Percentiles rank a stretch among this genome's conserved stretches.
Conservation (phyloP, 129 eudicot species). For the Tanacetum coccineum region DNA sequence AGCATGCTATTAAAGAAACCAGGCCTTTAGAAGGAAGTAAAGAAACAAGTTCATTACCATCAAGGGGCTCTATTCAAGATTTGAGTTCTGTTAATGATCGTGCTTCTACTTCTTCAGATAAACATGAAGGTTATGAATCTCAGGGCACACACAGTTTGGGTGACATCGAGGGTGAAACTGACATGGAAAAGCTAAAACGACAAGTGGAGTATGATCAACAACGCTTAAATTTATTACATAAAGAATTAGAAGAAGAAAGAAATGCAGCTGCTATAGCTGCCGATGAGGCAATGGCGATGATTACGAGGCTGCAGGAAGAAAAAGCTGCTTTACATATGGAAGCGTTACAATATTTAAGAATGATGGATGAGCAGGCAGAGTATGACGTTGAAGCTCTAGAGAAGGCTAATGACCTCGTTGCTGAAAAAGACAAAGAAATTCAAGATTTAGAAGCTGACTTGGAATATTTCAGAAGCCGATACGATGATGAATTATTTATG, state of each 20-base stretch:
- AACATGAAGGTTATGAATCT: conserved; percentile 17
- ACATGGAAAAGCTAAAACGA: conserved; percentile 50
- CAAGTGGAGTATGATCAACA: conserved; percentile 47
- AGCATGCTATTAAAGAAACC: conserved; percentile 17
- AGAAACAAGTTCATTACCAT: conserved; percentile 18
- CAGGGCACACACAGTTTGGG: conserved; percentile 6
- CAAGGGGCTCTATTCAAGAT: conserved; percentile 16
- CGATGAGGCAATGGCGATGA: conserved; percentile 95
- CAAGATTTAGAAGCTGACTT: conserved; percentile 79
- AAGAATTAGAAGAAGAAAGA: conserved; percentile 87
- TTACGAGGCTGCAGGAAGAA: conserved; percentile 89
- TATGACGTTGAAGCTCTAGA: conserved; percentile 80
- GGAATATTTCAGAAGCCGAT: conserved; percentile 47
- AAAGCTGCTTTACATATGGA: conserved; percentile 88
- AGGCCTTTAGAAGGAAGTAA: conserved; percentile 32
- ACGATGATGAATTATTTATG: conserved; percentile 37
- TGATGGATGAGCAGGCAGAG: conserved; percentile 98
- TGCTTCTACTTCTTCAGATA: conserved; percentile 27
- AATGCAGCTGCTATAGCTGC: conserved; percentile 78
- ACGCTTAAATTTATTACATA: conserved; percentile 38
- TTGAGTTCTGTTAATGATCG: conserved; percentile 13
- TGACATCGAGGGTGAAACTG: conserved; percentile 59
- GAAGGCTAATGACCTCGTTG: conserved; percentile 69
- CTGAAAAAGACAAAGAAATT: conserved; percentile 76
- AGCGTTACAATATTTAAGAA: conserved; percentile 74